Percentiles rank a stretch among this genome's conserved stretches.
Evolutionary conservation across 495 filamentous ascomycete species (phyloP).

Genomic region (Neurospora sp.): DNA sequence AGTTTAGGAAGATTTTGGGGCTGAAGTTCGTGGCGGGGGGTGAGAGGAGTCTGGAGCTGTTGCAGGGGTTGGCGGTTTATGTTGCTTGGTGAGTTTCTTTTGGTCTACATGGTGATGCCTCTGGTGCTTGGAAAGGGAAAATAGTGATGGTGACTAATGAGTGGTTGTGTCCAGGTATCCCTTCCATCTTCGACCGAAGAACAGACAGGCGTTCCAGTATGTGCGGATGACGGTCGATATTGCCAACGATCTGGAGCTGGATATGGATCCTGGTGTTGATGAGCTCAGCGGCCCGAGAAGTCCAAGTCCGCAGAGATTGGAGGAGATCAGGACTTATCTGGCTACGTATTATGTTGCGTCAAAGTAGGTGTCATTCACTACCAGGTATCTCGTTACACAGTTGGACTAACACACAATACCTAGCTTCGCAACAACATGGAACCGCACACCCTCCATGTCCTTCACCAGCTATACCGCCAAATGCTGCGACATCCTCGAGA

Average conservation of each 20-base stretch:
- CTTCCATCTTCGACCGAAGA: slow-evolving; percentile 38
- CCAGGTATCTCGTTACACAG: neutral
- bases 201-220: slow-evolving; percentile 33
- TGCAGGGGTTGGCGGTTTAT: slow-evolving; percentile 36
- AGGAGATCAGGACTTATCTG: slow-evolving; percentile 30
- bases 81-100: slow-evolving; percentile 30
- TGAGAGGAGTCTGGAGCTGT: slow-evolving; percentile 33
- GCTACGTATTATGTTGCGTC: slow-evolving; percentile 28
- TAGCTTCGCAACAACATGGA: slow-evolving; percentile 28
- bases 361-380: slow-evolving; percentile 15
- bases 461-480: slow-evolving; percentile 25
- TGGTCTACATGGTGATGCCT: neutral
- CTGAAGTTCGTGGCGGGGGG: slow-evolving; percentile 40
- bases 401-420: neutral
- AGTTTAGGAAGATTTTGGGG: slow-evolving; percentile 38
- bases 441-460: slow-evolving; percentile 10
- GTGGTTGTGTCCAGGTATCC: slow-evolving; percentile 27
- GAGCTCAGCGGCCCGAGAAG: neutral
- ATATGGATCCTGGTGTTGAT: slow-evolving; percentile 21
- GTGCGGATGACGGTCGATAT: slow-evolving; percentile 38
- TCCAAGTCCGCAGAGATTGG: slow-evolving; percentile 15
- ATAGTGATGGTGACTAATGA: neutral
- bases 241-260: slow-evolving; percentile 32
- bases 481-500: slow-evolving; percentile 27
- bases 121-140: neutral